Percentiles rank a stretch among this genome's conserved stretches.
These are phyloP conservation scores for Aureobasidium sp. DNA, from an alignment of 2,329 filamentous ascomycete species.

Conservation along the genomic window DNA sequence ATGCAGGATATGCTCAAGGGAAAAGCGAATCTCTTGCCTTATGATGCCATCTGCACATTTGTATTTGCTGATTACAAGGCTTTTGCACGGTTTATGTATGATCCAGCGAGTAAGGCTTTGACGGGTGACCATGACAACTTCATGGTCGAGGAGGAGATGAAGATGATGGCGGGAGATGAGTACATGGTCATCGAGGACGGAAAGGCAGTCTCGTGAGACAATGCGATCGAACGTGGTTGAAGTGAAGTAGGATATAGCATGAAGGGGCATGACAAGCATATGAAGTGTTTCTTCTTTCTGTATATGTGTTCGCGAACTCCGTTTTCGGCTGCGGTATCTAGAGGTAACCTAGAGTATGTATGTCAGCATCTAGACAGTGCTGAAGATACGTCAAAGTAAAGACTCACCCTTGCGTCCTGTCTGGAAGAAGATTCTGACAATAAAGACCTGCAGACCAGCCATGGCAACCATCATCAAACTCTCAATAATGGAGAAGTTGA, in stretches of 20 bases:
- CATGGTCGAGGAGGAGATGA: conserved; percentile 40
- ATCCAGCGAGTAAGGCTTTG: conserved; percentile 47
- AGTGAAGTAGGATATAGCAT: conserved; percentile 4
- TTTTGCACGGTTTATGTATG: conserved; percentile 52
- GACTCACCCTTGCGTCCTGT: conserved; percentile 71
- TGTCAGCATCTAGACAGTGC: not conserved
- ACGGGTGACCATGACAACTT: conserved; percentile 40
- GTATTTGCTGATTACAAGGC: conserved; percentile 51
- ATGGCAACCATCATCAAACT: conserved; percentile 92
- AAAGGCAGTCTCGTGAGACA: conserved; percentile 28
- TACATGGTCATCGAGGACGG: conserved; percentile 44
- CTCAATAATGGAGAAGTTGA: conserved; percentile 98
- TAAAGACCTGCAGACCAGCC: conserved; percentile 96
- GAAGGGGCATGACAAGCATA: conserved; percentile 14
- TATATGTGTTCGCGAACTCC: conserved; percentile 10
- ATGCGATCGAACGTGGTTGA: not conserved
- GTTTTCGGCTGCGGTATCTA: not conserved
- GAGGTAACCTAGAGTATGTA: conserved; percentile 16
- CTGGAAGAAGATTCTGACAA: conserved; percentile 99
- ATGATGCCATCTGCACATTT: conserved; percentile 55
- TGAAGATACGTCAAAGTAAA: not conserved
- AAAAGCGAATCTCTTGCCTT: conserved; percentile 47
- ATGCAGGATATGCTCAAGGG: conserved; percentile 52
- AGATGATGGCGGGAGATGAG: conserved; percentile 54
- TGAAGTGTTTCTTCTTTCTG: conserved; percentile 13